A percentile compares a stretch with the other conserved stretches of the same genome.
Conservation (phyloP, 1,284 basidiomycete species). For the Volvariella volvacea region DNA sequence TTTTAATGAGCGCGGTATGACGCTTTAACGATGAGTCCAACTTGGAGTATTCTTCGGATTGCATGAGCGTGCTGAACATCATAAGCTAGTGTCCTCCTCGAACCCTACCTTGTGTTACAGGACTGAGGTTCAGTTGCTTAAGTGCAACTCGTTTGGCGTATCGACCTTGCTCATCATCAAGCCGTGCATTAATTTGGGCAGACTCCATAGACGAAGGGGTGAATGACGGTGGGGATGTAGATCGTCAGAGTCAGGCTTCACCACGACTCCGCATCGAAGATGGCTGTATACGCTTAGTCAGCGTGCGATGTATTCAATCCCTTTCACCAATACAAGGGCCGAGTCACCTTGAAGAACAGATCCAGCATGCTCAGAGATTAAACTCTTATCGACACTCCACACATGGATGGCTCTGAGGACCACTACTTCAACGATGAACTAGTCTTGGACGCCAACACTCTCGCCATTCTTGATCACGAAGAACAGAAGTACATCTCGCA, state of each 20-base stretch:
- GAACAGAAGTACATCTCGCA: conserved; percentile 44
- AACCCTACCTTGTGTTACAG: conserved; percentile 38
- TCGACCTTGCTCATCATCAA: conserved; percentile 59
- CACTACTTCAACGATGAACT: conserved; percentile 52
- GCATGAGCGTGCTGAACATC: conserved; percentile 6
- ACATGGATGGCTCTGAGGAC: conserved; percentile 61
- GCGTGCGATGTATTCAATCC: too few species aligned
- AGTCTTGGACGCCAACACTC: conserved; percentile 52
- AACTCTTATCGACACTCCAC: conserved; percentile 1
- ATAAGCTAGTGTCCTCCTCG: neutral
- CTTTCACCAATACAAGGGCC: too few species aligned
- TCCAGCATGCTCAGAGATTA: too few species aligned
- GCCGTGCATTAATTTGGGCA: conserved; percentile 17
- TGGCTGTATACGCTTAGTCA: too few species aligned
- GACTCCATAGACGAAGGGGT: conserved; percentile 22
- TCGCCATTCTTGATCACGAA: conserved; percentile 54
- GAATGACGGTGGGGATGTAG: neutral
- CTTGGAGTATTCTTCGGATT: conserved; percentile 46
- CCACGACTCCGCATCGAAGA: too few species aligned
- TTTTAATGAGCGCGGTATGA: conserved; percentile 90
- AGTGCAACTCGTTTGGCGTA: conserved; percentile 48
- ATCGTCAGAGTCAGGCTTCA: neutral
- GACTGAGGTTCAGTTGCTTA: conserved; percentile 45
- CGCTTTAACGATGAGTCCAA: conserved; percentile 91
- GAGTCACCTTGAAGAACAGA: too few species aligned